Base-by-base conservation (phyloP, 2,329 filamentous ascomycete genomes). In the Colletotrichum sp. region DNA sequence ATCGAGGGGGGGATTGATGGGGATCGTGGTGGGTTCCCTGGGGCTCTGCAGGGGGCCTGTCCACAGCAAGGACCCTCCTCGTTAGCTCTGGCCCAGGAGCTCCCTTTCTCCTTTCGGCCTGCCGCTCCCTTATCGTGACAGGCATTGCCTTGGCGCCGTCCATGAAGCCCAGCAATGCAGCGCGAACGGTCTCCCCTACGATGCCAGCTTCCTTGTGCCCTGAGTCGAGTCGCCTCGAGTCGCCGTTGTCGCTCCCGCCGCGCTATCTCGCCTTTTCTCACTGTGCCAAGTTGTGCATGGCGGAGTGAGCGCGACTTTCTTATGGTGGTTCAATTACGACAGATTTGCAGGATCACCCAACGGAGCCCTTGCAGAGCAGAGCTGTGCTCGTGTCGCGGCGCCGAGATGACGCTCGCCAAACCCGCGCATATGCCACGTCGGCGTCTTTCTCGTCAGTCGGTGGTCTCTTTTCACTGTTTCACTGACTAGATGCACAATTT, bases 21-120 rank as follows among this genome's bases (percentile, higher is more conserved):
- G 69, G 73, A 73, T 75, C 73, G 69, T 26, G 55, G 73, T 75
- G 73, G 73, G 73, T 75, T 75, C 73, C 72, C 73, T 75, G 73
- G 73, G 73, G 73, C 69, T 75, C 69, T 73, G 63, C 73, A 75
- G 38, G 69, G 73, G 69, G 32, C 43, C 63, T 73, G 55, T 64
- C 69, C n/a, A 43, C 16, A 72, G 73, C 73, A 75, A 62, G 69
- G 70, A 34, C 63, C 43, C 69, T 63, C 73, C 69, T 63, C 61
- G 69, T 48, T 28, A 66, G 72, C 73, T 66, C 58, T 58, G 34
- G 48, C 32, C 68, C 68, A 74, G 72, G 68, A 74, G 68, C 52
- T 67, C 73, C 43, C 71, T 26, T 67, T 66, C 56, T 73, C 38
- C 52, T 73, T 73, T 52, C 28, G 68, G 68, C 36, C 56, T 28